A percentile compares a stretch with the other conserved stretches of the same genome.
These are phyloP conservation scores for Rhynchospora pubera DNA, from an alignment of 176 grass and related monocot genomes.

Conservation along the genomic window DNA sequence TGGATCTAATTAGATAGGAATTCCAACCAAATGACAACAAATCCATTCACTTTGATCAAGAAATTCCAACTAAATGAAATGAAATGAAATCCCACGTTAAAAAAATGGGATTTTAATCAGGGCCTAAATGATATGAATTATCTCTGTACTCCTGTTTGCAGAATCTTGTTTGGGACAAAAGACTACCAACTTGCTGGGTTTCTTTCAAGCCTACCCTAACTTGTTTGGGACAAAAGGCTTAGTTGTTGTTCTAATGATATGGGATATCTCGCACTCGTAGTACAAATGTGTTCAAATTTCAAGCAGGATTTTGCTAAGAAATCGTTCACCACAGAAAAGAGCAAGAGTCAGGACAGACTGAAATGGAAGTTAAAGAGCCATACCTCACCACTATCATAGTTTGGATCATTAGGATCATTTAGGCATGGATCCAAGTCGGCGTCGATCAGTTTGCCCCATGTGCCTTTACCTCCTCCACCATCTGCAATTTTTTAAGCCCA, in stretches of 20 bases:
- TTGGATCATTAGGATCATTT: constrained; percentile 92
- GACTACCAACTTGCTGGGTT: no score
- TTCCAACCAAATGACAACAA: no score
- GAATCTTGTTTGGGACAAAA: no score
- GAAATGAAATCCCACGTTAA: no score
- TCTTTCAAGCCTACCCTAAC: no score
- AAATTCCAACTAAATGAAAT: no score
- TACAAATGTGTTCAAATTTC: constrained; percentile 3
- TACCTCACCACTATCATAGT: constrained; percentile 96
- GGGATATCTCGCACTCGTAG: neutral
- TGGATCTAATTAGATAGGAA: no score
- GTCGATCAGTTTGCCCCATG: constrained; percentile 88
- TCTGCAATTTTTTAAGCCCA: constrained; percentile 42
- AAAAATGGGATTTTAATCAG: no score
- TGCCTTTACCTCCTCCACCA: constrained; percentile 93
- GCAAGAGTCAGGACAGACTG: neutral
- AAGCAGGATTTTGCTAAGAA: neutral
- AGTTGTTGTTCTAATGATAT: no score
- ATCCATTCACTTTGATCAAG: no score
- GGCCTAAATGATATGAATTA: neutral
- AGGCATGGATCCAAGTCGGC: constrained; percentile 51
- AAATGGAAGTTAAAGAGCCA: constrained; percentile 22
- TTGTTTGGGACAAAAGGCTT: no score
- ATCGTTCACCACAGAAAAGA: neutral
- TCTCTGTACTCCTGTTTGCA: no score